Evolutionary conservation across 2,329 filamentous ascomycete genomes (phyloP).

Genomic region (Botrytis fragariae): DNA sequence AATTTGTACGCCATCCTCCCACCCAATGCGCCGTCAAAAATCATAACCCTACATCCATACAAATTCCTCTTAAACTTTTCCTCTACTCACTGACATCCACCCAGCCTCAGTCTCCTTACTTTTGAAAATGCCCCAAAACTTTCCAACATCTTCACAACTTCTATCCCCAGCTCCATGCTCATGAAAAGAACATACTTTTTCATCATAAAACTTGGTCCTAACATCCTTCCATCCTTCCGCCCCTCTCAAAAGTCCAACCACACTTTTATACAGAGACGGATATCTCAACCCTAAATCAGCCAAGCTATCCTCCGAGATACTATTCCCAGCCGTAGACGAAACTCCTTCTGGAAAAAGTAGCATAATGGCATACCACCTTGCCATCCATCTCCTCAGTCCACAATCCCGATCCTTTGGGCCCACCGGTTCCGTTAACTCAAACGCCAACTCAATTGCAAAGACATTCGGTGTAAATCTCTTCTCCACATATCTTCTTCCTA

Average conservation of each 20-base stretch:
- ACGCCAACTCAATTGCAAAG: conserved; percentile 5
- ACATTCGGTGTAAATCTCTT: conserved; percentile 7
- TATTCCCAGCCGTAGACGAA: not conserved
- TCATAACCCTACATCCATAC: not conserved
- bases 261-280: conserved; percentile 7
- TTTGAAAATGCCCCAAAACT: conserved; percentile 9
- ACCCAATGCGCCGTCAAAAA: not conserved
- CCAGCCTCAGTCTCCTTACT: conserved; percentile 9
- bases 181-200: conserved; percentile 15
- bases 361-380: conserved; percentile 12
- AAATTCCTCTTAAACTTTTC: not conserved
- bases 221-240: conserved; percentile 10
- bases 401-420: not conserved
- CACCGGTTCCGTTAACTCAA: conserved; percentile 5
- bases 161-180: not conserved
- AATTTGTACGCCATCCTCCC: not conserved
- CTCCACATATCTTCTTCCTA: conserved; percentile 14
- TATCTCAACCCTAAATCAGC: not conserved
- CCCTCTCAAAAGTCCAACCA: not conserved
- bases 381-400: conserved; percentile 7
- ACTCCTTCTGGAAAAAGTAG: conserved; percentile 3
- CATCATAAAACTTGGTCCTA: not conserved
- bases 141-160: conserved; percentile 8
- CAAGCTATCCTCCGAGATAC: not conserved
- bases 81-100: not conserved